A percentile compares a stretch with the other conserved stretches of the same genome.
Conservation (phyloP, 2,329 filamentous ascomycete species). For the Exophiala sp. region DNA sequence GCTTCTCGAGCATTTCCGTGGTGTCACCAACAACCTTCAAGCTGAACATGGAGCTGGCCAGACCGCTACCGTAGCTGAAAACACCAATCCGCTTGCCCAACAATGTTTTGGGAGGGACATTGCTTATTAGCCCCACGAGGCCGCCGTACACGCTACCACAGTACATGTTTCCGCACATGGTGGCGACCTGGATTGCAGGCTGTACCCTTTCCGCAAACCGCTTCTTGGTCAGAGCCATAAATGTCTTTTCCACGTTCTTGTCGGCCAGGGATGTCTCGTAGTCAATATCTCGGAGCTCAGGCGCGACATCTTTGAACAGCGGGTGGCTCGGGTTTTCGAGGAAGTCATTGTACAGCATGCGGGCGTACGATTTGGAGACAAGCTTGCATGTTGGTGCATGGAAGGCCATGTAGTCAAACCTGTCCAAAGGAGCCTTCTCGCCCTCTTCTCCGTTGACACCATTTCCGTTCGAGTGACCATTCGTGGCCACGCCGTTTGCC, state of each 20-base stretch:
- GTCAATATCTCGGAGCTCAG: conserved; percentile 70
- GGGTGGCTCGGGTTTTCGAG: conserved; percentile 61
- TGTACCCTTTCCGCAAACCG: conserved; percentile 70
- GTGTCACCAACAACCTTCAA: conserved; percentile 61
- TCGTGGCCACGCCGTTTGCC: conserved; percentile 32
- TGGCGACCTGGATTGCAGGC: conserved; percentile 68
- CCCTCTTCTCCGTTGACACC: conserved; percentile 38
- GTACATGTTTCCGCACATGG: conserved; percentile 65
- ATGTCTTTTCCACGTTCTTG: conserved; percentile 79
- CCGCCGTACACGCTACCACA: conserved; percentile 55
- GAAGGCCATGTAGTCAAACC: conserved; percentile 78
- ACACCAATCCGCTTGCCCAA: conserved; percentile 67
- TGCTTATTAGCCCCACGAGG: conserved; percentile 55
- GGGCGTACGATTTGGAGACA: conserved; percentile 76
- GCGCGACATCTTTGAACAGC: conserved; percentile 66
- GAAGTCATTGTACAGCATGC: conserved; percentile 81
- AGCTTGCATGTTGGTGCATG: conserved; percentile 83
- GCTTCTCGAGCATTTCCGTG: conserved; percentile 58
- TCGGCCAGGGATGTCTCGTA: conserved; percentile 74
- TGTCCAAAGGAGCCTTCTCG: conserved; percentile 62
- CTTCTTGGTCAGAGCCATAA: conserved; percentile 80
- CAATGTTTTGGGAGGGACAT: conserved; percentile 57
- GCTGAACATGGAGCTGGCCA: conserved; percentile 69
- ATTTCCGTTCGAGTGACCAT: conserved; percentile 42
- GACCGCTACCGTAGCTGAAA: conserved; percentile 74